Evolutionary conservation across 371 early-diverging fungal genomes (phyloP).

Genomic region (Lichtheimia corymbifera): DNA sequence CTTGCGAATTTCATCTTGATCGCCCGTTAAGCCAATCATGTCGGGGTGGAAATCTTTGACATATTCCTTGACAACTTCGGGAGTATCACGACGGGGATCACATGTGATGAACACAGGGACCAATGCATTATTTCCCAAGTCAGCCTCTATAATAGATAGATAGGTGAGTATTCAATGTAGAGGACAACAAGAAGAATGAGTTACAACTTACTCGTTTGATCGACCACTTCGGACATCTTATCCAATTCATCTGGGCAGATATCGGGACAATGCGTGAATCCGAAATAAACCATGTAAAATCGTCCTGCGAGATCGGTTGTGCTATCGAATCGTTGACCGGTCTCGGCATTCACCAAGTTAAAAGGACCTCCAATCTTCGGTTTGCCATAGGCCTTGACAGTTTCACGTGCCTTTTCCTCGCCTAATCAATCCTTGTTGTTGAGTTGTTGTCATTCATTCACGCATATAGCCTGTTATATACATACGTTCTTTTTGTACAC

Average conservation of each 20-base stretch:
- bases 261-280: conserved; percentile 98
- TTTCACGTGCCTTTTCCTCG: conserved; percentile 42
- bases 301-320: conserved; percentile 66
- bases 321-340: conserved; percentile 30
- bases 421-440: conserved; percentile 11
- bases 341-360: conserved; percentile 77
- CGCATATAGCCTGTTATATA: background rate
- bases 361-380: conserved; percentile 96
- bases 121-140: conserved; percentile 60
- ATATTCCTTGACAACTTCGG: conserved; percentile 84
- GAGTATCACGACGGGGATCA: conserved; percentile 94
- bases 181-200: background rate
- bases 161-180: too few species aligned
- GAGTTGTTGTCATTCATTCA: background rate
- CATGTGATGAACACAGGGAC: conserved; percentile 95
- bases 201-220: conserved; percentile 49
- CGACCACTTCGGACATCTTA: conserved; percentile 93
- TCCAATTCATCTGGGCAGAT: conserved; percentile 98
- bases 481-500: conserved; percentile 52
- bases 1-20: conserved; percentile 77
- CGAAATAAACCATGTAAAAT: conserved; percentile 93
- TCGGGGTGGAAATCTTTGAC: conserved; percentile 92
- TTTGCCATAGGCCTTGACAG: conserved; percentile 59
- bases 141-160: conserved; percentile 33
- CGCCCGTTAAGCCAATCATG: conserved; percentile 91